These are phyloP conservation scores for Citrus unshiu DNA, from an alignment of 345 rosid genomes.

Conservation along the genomic window DNA sequence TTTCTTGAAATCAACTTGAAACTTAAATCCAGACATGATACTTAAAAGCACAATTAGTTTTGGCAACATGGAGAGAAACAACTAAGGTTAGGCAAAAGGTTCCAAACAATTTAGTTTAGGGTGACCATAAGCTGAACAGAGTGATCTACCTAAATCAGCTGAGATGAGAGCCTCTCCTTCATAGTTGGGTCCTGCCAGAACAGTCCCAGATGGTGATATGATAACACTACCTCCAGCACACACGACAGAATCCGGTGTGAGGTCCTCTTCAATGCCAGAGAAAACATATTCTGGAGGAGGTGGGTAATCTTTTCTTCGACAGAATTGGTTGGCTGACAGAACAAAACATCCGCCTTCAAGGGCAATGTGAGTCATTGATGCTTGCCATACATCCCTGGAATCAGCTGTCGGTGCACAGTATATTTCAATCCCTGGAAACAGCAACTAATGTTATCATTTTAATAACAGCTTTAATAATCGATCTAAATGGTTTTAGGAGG, in stretches of 20 bases:
- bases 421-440: slow-evolving; percentile 64
- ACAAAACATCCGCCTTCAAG: slow-evolving; percentile 97
- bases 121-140: not conserved
- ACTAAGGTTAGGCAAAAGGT: not conserved
- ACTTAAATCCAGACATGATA: not conserved
- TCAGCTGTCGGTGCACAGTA: slow-evolving; percentile 98
- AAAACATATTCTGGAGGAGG: slow-evolving; percentile 83
- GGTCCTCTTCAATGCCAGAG: slow-evolving; percentile 63
- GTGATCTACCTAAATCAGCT: slow-evolving; percentile 72
- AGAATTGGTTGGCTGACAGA: slow-evolving; percentile 84
- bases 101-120: not conserved
- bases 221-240: slow-evolving; percentile 94
- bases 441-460: too few relatives aligned
- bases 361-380: slow-evolving; percentile 93
- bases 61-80: not conserved
- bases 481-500: not conserved
- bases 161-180: slow-evolving; percentile 82
- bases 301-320: slow-evolving; percentile 84
- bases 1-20: not conserved
- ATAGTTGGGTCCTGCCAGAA: slow-evolving; percentile 89
- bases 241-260: slow-evolving; percentile 72
- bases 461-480: not conserved
- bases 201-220: slow-evolving; percentile 77
- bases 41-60: not conserved
- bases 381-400: slow-evolving; percentile 73